Percentiles rank a stretch among this genome's conserved stretches.
Evolutionary conservation across 169 alveolate species (phyloP).

Genomic region (Amoebophrya sp.): DNA sequence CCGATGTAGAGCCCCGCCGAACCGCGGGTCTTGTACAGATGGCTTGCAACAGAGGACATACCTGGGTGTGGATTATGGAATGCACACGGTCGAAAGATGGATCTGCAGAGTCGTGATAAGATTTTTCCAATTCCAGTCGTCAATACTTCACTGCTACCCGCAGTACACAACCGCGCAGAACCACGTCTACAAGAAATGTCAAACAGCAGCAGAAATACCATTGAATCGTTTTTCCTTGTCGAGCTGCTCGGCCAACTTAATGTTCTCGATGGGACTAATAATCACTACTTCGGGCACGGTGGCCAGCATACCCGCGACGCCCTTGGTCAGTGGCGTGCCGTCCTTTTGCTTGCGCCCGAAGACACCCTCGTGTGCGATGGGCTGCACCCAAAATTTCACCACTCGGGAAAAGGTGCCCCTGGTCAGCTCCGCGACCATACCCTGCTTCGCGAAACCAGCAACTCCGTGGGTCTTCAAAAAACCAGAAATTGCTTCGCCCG

Average conservation of each 20-base stretch:
- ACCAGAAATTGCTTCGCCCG: background rate
- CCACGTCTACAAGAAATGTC: no score
- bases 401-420: slow-evolving; percentile 36
- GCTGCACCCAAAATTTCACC: slow-evolving; percentile 42
- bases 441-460: slow-evolving; percentile 36
- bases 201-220: slow-evolving; percentile 15
- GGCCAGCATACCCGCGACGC: slow-evolving; percentile 41
- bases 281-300: slow-evolving; percentile 38
- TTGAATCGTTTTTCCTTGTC: slow-evolving; percentile 30
- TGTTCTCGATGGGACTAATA: slow-evolving; percentile 37
- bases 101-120: no score
- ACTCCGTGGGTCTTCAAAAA: slow-evolving; percentile 37
- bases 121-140: no score
- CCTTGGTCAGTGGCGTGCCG: slow-evolving; percentile 37
- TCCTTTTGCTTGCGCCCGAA: slow-evolving; percentile 32
- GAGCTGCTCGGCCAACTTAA: slow-evolving; percentile 34
- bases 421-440: slow-evolving; percentile 39
- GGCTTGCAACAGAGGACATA: background rate
- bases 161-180: no score
- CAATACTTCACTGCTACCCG: no score
- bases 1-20: slow-evolving; percentile 32
- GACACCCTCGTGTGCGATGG: slow-evolving; percentile 28
- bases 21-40: slow-evolving; percentile 27
- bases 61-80: background rate
- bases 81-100: no score